Conservation (phyloP, 768 basidiomycete genomes). For the Naganishia kalamii region DNA sequence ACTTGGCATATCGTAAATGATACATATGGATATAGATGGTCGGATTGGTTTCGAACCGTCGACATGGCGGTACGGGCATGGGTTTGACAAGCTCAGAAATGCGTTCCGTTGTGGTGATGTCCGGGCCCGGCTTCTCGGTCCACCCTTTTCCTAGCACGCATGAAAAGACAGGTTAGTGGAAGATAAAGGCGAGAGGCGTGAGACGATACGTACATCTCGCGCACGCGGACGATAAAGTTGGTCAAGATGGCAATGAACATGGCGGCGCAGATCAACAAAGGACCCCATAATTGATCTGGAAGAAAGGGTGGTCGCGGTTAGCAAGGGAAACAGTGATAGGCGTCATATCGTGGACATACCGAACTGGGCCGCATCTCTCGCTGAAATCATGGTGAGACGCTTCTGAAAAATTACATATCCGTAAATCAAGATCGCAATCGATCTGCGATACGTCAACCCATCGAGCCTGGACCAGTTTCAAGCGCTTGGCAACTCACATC, state of each 20-base stretch:
- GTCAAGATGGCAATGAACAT: constrained; percentile 81
- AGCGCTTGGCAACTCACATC: constrained; percentile 55
- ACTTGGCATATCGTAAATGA: no score
- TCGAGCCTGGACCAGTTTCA: not conserved
- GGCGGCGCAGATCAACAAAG: constrained; percentile 68
- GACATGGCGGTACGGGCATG: no score
- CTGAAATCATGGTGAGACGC: constrained; percentile 82
- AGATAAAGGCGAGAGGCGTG: not conserved
- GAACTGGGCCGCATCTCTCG: constrained; percentile 79
- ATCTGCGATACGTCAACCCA: constrained; percentile 26
- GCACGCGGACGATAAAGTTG: constrained; percentile 64
- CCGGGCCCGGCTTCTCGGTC: constrained; percentile 1
- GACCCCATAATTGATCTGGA: constrained; percentile 73
- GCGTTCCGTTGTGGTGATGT: constrained; percentile 3
- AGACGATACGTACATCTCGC: constrained; percentile 23
- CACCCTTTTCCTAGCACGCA: not conserved
- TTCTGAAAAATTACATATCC: constrained; percentile 79
- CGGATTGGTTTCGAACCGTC: no score
- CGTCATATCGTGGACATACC: constrained; percentile 53
- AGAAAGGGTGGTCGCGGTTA: not conserved
- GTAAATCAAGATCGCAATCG: constrained; percentile 59
- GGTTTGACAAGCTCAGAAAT: not conserved
- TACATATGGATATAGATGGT: no score
- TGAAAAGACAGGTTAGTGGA: not conserved
- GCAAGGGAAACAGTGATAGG: not conserved